Base-by-base conservation (phyloP, 2,329 filamentous ascomycete species). In the Cladosporium sp. region DNA sequence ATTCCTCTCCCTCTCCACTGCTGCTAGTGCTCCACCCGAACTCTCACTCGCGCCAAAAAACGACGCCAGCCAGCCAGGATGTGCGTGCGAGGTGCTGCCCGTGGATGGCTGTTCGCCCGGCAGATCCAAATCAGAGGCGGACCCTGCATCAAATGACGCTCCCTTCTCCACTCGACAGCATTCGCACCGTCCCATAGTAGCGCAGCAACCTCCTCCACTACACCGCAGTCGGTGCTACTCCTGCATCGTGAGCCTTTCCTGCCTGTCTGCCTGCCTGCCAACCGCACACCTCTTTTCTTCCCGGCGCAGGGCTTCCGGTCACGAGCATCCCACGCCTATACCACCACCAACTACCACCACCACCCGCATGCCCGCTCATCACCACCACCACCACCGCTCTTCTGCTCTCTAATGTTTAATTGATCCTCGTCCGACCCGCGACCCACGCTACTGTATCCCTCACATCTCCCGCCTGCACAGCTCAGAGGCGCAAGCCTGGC, bases 301-400 rank as follows among this genome's bases (percentile, higher is more conserved):
- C 61, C 61, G 61, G 50, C 61, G 61, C 61, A 63, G 61, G 61
- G 61, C 35, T 63, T 56, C 61, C 61, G 61, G 50, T 63, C 61
- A 63, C 61, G 61, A 63, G 61, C 61, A 63, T n/a, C 8, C 33
- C 50, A 31, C 50, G 55, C 44, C 35, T 44, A 21, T 23, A 14
- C 14, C n/a, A 33, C 49, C 50, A 29, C 60, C 60, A 29, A 29
- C 49, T 6, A 31, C 28, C 37, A 26, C 58, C 33, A 57, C 55
- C 21, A 57, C 55, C 12, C 33, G 50, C 61, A 40, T 16, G 18
- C 50, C 61, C 29, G 18, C 18, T 31, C 40, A 26, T 7, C 29
- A 14, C 14, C 35, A 26, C 16, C 29, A 14, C 14, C 35, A 16
- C 46, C 33, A 21, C 60, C 49, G 11, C 46, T 55, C 18, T 14